Evolutionary conservation across 2,329 filamentous ascomycete species (phyloP).

Genomic region (Alternaria incomplexa): DNA sequence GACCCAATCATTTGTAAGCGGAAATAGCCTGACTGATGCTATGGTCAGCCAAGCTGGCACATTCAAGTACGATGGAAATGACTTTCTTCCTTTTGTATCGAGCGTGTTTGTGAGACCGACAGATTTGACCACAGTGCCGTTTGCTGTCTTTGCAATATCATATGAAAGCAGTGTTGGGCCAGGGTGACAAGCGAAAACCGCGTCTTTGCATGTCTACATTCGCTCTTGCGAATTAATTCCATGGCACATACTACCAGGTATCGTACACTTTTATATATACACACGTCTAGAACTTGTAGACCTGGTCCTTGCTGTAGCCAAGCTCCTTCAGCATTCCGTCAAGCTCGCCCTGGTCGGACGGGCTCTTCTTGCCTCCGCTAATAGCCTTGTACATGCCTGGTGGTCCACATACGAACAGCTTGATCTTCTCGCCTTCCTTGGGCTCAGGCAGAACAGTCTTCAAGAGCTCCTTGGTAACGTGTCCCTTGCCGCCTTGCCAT

Average conservation of each 20-base stretch:
- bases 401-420: constrained; percentile 95
- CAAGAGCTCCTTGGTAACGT: constrained; percentile 86
- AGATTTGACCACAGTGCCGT: not conserved
- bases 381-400: constrained; percentile 93
- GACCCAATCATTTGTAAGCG: not conserved
- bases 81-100: not conserved
- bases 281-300: constrained; percentile 71
- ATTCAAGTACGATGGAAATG: not conserved
- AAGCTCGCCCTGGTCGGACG: constrained; percentile 93
- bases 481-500: constrained; percentile 79
- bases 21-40: not conserved
- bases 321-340: constrained; percentile 81
- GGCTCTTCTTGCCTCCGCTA: constrained; percentile 86
- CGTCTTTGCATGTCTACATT: not conserved
- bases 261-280: constrained; percentile 24
- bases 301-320: constrained; percentile 85
- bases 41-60: not conserved
- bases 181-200: not conserved
- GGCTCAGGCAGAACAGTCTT: constrained; percentile 95
- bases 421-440: constrained; percentile 83
- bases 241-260: constrained; percentile 17
- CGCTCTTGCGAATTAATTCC: constrained; percentile 1
- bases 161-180: not conserved
- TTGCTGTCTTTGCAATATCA: not conserved
- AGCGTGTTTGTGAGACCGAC: not conserved